Evolutionary conservation across 2,329 filamentous ascomycete species (phyloP).

Genomic region (Monosporascus sp.): DNA sequence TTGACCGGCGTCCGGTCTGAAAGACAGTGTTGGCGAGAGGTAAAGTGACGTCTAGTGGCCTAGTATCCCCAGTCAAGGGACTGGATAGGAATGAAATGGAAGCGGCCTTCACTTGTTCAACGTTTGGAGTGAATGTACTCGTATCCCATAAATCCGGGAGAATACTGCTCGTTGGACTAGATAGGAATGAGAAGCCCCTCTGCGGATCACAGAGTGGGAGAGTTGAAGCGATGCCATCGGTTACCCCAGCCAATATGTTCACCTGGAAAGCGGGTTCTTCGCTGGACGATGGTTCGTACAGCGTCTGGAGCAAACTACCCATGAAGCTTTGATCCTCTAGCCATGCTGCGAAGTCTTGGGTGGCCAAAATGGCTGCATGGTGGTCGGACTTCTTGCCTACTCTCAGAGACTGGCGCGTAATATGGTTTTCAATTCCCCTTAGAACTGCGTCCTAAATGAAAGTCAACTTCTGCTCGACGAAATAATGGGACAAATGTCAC

Average conservation of each 20-base stretch:
- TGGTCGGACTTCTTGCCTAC: conserved; percentile 15
- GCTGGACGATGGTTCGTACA: conserved; percentile 9
- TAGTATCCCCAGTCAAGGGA: conserved; percentile 11
- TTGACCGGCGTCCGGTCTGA: conserved; percentile 59
- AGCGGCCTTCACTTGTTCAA: conserved; percentile 30
- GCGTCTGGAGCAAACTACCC: conserved; percentile 22
- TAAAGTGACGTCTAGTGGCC: conserved; percentile 39
- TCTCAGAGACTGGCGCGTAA: background rate
- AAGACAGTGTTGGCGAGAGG: conserved; percentile 77
- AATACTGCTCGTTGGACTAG: conserved; percentile 33
- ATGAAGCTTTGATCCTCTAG: conserved; percentile 40
- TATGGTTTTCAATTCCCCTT: background rate
- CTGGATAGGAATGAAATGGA: conserved; percentile 37
- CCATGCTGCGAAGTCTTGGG: conserved; percentile 41
- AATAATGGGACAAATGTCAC: conserved; percentile 6
- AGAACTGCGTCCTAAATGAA: background rate
- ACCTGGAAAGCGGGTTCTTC: conserved; percentile 19
- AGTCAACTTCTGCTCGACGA: background rate
- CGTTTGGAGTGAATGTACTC: conserved; percentile 16
- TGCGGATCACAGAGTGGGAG: conserved; percentile 23
- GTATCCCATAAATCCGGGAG: conserved; percentile 42
- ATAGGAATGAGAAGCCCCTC: conserved; percentile 48
- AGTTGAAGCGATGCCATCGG: conserved; percentile 46
- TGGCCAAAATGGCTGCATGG: conserved; percentile 45
- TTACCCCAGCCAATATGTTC: conserved; percentile 47